Evolutionary conservation across 495 filamentous ascomycete genomes (phyloP), one percentile per base, ranked within the genome.

Genomic region (Xylaria palmicola): DNA sequence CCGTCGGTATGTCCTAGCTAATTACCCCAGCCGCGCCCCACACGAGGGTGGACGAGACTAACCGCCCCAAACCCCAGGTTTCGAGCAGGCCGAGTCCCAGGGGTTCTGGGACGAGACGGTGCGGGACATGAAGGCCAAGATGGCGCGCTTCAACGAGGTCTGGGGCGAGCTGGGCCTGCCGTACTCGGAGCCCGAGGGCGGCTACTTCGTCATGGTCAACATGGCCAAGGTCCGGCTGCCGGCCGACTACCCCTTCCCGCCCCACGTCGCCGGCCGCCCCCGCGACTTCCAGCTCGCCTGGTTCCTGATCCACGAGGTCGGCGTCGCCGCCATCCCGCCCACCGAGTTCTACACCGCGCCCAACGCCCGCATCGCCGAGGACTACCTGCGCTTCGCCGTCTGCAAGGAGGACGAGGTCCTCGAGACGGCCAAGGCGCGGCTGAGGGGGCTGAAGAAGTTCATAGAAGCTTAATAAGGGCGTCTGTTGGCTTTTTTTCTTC

Each of bases 271-370:
- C 26, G 85, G 81, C 53, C 84, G 93, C 10, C 89, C 94, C 32
- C 82, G 94, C 34, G 94, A 98, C 75, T 98, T 97, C 79, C 88
- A 95, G 78, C 81, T 98, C 30, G 83, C 85, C 36, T 98, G 94
- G 94, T 97, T 97, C 75, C 75, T 96, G 63, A 98, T 98, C 72
- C 92, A 90, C 73, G 94, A 98, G 79, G 79, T 98, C 50, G 94
- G 94, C 5, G 91, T 98, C 2, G 94, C 94, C 6, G 91, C 93
- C 1, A 98, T 98, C 63, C 94, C 94, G 3, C 94, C 94, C 0
- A 96, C 90, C 0, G 94, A 98, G 74, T 98, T 98, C 73, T 97
- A 97, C 67, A 97, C 92, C 20, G 83, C 88, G 44, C 77, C 73
- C 59, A 96, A 96, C 61, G 85, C 88, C 30, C 84, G 89, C 61